Percentiles rank a stretch among this genome's conserved stretches.
Conservation (phyloP, 2,329 filamentous ascomycete genomes). For the Alternaria sp. region DNA sequence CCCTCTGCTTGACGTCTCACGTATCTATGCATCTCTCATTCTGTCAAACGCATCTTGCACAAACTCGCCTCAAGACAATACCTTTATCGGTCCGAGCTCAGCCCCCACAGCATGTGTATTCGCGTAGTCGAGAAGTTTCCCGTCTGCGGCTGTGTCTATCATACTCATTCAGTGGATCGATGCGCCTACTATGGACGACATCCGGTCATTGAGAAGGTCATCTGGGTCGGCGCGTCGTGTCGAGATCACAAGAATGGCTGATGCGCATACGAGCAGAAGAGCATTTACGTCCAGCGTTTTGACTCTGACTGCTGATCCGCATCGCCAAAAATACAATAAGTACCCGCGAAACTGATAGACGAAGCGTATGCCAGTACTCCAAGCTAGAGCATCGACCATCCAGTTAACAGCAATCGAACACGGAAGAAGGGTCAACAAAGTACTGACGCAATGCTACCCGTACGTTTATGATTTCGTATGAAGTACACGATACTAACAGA, state of each 20-base stretch:
- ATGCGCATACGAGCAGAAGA: not conserved
- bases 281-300: not conserved
- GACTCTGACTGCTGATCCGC: not conserved
- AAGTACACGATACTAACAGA: not conserved
- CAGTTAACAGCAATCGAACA: not conserved
- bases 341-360: not conserved
- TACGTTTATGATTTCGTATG: not conserved
- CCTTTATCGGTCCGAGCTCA: not conserved
- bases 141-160: slow-evolving; percentile 49
- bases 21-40: not conserved
- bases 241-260: slow-evolving; percentile 20
- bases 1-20: not conserved
- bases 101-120: slow-evolving; percentile 41
- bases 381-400: not conserved
- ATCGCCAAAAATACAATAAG: not conserved
- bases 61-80: not conserved
- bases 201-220: slow-evolving; percentile 37
- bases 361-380: not conserved
- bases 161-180: slow-evolving; percentile 47
- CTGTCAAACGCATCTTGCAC: not conserved
- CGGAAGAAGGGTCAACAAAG: not conserved
- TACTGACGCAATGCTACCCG: not conserved
- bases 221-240: slow-evolving; percentile 44
- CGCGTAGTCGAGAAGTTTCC: slow-evolving; percentile 48
- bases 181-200: slow-evolving; percentile 46